Evolutionary conservation across 345 rosid genomes (phyloP).

Genomic region (sweet orange (Citrus sinensis)): DNA sequence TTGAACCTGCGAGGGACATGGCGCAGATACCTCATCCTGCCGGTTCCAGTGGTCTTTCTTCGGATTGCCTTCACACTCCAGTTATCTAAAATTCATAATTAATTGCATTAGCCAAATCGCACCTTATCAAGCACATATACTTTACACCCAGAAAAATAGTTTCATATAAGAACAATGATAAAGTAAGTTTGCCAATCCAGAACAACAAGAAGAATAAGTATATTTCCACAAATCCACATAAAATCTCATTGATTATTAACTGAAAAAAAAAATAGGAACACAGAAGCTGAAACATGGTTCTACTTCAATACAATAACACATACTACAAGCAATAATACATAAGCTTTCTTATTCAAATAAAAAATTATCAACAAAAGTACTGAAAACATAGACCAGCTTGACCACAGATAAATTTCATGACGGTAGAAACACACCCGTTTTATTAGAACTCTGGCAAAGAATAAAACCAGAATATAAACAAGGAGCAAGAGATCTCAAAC

Average conservation of each 20-base stretch:
- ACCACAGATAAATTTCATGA: background rate
- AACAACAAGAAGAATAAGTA: background rate
- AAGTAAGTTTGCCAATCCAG: background rate
- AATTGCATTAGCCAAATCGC: background rate
- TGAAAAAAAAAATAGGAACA: background rate
- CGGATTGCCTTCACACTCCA: conserved; percentile 98
- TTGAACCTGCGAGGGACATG: conserved; percentile 83
- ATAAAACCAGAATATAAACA: background rate
- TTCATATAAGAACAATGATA: background rate
- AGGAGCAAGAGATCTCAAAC: background rate
- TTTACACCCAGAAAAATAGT: no score
- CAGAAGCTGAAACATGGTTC: background rate
- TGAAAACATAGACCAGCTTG: background rate
- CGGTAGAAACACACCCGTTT: background rate
- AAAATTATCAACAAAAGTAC: background rate
- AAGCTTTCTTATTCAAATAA: background rate
- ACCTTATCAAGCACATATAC: no score
- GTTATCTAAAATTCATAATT: conserved; percentile 50
- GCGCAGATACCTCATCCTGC: conserved; percentile 88
- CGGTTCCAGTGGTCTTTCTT: conserved; percentile 96
- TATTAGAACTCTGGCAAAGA: background rate
- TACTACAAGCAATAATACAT: background rate
- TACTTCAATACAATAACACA: background rate
- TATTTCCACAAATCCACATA: background rate
- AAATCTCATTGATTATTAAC: background rate